A percentile compares a stretch with the other conserved stretches of the same genome.
phyloP scores from a whole-genome alignment of 2,329 filamentous ascomycete genomes.

The Aspergillus thermomutatus region DNA sequence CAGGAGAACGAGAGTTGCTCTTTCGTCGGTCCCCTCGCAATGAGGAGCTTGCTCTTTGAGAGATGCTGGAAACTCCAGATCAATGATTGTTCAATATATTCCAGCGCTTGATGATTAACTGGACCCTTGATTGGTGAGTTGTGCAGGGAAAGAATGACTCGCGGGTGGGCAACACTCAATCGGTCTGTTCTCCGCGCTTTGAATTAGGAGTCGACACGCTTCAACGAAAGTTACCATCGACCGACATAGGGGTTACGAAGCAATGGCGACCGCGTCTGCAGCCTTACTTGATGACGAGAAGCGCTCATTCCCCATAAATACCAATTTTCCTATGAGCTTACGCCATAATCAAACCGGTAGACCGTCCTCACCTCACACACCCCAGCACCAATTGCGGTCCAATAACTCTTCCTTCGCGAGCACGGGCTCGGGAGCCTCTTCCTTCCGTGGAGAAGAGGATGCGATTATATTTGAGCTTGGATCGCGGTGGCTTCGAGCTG shows the following conservation, averaged over 20 bases:
- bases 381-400: constrained; percentile 44
- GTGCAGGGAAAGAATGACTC: constrained; percentile 11
- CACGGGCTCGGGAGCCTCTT: constrained; percentile 56
- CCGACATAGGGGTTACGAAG: constrained; percentile 6
- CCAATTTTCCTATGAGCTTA: constrained; percentile 22
- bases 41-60: not conserved
- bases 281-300: constrained; percentile 24
- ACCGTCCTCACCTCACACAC: constrained; percentile 59
- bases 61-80: not conserved
- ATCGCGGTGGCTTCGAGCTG: constrained; percentile 71
- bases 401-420: constrained; percentile 51
- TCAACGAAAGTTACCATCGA: not conserved
- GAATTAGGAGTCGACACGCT: constrained; percentile 4
- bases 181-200: constrained; percentile 11
- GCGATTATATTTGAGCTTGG: constrained; percentile 79
- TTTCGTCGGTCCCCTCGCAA: not conserved
- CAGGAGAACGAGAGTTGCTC: not conserved
- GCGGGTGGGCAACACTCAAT: not conserved
- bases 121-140: not conserved
- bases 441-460: constrained; percentile 74
- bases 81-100: not conserved
- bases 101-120: not conserved
- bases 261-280: constrained; percentile 18
- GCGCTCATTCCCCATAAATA: constrained; percentile 17
- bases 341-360: constrained; percentile 29